Percentiles rank a stretch among this genome's conserved stretches.
Conservation (phyloP, 805 yeast species). For the Debaryomyces prosopidis region DNA sequence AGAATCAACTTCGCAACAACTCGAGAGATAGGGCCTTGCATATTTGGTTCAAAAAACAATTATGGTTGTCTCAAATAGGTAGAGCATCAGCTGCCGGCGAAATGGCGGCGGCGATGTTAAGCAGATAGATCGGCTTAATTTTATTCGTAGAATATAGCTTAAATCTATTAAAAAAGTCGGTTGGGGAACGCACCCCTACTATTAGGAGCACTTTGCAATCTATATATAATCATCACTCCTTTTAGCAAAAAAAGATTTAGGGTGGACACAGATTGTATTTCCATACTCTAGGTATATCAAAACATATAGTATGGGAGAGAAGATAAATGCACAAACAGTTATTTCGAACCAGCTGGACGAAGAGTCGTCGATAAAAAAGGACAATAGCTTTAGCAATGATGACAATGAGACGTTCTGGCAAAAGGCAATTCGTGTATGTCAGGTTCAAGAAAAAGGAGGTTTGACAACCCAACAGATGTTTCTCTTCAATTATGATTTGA, state of each 20-base stretch:
- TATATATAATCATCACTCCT: no score
- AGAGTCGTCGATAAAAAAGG: not conserved
- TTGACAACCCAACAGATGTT: slow-evolving; percentile 62
- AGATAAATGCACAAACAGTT: not conserved
- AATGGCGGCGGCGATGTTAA: no score
- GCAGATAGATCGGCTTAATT: no score
- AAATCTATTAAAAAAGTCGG: no score
- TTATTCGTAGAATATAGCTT: no score
- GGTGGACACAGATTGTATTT: no score
- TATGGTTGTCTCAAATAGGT: no score
- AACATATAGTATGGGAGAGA: not conserved
- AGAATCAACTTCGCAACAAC: no score
- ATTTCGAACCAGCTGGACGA: not conserved
- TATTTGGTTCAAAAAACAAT: no score
- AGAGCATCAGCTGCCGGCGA: no score
- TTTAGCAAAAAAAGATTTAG: no score
- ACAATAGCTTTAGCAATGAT: slow-evolving; percentile 3
- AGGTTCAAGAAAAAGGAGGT: slow-evolving; percentile 37
- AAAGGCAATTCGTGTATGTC: slow-evolving; percentile 14
- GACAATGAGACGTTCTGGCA: slow-evolving; percentile 11
- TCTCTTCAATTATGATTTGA: slow-evolving; percentile 70
- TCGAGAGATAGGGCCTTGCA: no score
- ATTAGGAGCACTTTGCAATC: not conserved
- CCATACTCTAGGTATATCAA: not conserved
- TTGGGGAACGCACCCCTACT: not conserved